Base-by-base conservation (phyloP, 2,329 filamentous ascomycete genomes). In the Lachnellula subtilissima region DNA sequence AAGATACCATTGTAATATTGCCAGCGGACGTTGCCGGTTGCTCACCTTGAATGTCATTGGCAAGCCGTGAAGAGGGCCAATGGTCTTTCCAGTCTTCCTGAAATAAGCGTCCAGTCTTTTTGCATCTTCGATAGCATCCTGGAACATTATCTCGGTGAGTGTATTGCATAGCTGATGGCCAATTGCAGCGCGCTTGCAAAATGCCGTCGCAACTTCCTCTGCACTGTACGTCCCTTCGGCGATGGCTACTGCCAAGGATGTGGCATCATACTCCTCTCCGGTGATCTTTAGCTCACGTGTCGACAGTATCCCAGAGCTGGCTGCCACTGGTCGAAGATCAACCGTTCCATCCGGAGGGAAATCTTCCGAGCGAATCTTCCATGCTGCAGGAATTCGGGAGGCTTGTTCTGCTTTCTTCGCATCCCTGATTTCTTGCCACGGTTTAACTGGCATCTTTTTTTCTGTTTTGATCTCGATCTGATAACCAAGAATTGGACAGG, bases 61-160 rank as follows among this genome's bases (percentile, higher is more conserved):
- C 1, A 84, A 71, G 2, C 85, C 85, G 68, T 88, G 84, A 5
- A 88, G 72, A 5, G 84, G 82, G 0, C 85, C 84, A 1, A 79
- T 59, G 0, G 76, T 69, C 59, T 73, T 71, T 0, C 75, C 73
- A 4, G 73, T 72, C 8, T 60, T 54, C 7, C 67, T 59, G 9
- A 75, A 66, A 57, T 77, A 66, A 2, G 71, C 63, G 65, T 84
- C 82, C 3, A 83, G 68, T 7, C 67, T 49, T 32, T 67, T 66
- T 0, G 81, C 80, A 4, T 70, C 67, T 2, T 66, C 55, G 2
- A 83, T 66, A 0, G 78, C 81, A 25, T 73, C 67, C 1, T 74
- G 67, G 61, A 82, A 80, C 56, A 81, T 75, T 1, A 82, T 73
- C 56, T 81, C 78, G 0, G 72, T 75, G 23, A 76, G 63, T 49